phyloP scores from a whole-genome alignment of 768 basidiomycete genomes.

The Panus rudis region DNA sequence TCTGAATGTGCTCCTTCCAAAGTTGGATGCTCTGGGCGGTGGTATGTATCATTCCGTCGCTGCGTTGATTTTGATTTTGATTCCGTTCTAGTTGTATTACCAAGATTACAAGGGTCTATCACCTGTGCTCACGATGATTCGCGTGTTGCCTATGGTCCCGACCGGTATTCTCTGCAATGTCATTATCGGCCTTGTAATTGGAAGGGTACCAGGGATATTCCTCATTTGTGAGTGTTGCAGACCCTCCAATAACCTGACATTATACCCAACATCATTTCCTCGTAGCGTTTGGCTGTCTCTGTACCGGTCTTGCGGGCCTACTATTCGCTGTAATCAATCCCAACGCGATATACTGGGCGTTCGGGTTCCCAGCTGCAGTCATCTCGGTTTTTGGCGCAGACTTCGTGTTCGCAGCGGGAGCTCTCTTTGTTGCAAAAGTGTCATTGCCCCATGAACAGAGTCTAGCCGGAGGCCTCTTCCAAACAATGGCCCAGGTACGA shows the following conservation, averaged over 20 bases:
- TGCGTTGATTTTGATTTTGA: not conserved
- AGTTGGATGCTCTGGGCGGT: constrained; percentile 45
- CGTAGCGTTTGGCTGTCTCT: constrained; percentile 44
- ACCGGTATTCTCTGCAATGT: constrained; percentile 59
- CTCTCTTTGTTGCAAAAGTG: constrained; percentile 64
- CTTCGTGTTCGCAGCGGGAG: constrained; percentile 66
- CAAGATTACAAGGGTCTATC: constrained; percentile 50
- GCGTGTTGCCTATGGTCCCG: constrained; percentile 64
- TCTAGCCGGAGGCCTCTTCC: constrained; percentile 67
- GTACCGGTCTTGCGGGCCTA: constrained; percentile 50
- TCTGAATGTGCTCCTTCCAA: constrained; percentile 54
- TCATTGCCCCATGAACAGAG: constrained; percentile 63
- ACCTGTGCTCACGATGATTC: constrained; percentile 54
- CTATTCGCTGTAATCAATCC: constrained; percentile 64
- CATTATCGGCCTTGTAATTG: constrained; percentile 51
- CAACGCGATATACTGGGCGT: constrained; percentile 59
- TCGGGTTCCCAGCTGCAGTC: constrained; percentile 59
- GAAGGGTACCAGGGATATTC: constrained; percentile 43
- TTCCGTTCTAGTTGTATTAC: constrained; percentile 51
- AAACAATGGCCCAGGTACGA: constrained; percentile 65
- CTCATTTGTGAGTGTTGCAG: constrained; percentile 41
- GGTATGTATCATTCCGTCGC: constrained; percentile 18
- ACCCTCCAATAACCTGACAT: not conserved
- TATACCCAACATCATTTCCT: not conserved
- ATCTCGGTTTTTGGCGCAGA: constrained; percentile 68